A percentile compares a stretch with the other conserved stretches of the same genome.
Evolutionary conservation across 305 asterid genomes (phyloP).

Genomic region (Galium porrigens): DNA sequence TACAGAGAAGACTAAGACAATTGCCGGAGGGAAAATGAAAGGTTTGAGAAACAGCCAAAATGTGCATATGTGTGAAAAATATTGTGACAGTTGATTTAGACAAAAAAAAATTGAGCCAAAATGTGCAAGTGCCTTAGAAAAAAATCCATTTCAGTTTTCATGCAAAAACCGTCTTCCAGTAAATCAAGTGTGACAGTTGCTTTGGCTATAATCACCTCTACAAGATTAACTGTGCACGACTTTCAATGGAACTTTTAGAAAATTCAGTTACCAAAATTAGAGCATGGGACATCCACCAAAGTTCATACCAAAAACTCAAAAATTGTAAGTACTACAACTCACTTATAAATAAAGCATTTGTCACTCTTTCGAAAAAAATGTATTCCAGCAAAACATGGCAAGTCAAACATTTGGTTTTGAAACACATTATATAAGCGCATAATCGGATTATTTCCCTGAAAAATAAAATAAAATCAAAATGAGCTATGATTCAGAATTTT

Average conservation of each 20-base stretch:
- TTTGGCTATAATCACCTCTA: background rate
- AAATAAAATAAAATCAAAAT: background rate
- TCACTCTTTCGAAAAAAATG: background rate
- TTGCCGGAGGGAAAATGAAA: background rate
- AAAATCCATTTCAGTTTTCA: background rate
- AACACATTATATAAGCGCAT: background rate
- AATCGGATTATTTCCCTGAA: background rate
- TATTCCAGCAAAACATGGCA: constrained; percentile 1
- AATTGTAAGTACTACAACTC: background rate
- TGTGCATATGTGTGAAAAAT: background rate
- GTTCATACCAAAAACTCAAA: background rate
- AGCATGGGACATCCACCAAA: background rate
- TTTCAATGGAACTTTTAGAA: background rate
- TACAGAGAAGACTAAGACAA: constrained; percentile 13
- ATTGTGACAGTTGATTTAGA: too few species aligned
- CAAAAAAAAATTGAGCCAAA: too few species aligned
- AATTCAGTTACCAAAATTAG: background rate
- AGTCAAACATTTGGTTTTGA: background rate
- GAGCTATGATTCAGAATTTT: background rate
- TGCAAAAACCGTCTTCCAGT: background rate
- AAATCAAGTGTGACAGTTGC: background rate
- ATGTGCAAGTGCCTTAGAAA: too few species aligned
- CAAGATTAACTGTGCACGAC: background rate
- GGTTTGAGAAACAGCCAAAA: background rate
- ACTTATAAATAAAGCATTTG: too few species aligned